phyloP scores from a whole-genome alignment of 2,329 filamentous ascomycete species.

The Byssochlamys sp. region DNA sequence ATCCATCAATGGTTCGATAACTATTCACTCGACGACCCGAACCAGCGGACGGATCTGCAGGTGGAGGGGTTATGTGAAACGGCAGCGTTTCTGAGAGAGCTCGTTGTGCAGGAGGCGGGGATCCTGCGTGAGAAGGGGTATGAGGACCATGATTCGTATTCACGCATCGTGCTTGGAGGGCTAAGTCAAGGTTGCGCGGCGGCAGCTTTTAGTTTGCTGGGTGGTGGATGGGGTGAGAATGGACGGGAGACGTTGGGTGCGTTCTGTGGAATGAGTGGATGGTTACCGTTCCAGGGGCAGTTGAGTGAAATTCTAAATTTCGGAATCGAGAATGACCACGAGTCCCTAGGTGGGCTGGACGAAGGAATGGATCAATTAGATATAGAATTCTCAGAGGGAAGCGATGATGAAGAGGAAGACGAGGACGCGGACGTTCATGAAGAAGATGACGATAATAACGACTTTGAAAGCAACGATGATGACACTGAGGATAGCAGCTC shows the following conservation, averaged over 20 bases:
- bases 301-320: slow-evolving; percentile 22
- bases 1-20: slow-evolving; percentile 47
- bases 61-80: slow-evolving; percentile 38
- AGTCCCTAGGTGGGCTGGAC: neutral
- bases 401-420: slow-evolving; percentile 5
- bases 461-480: neutral
- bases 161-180: slow-evolving; percentile 42
- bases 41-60: slow-evolving; percentile 35
- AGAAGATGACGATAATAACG: slow-evolving; percentile 9
- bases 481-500: neutral
- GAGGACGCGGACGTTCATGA: neutral
- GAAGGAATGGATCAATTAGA: neutral
- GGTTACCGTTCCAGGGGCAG: slow-evolving; percentile 30
- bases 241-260: slow-evolving; percentile 24
- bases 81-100: slow-evolving; percentile 20
- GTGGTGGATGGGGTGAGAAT: slow-evolving; percentile 17
- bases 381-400: slow-evolving; percentile 2
- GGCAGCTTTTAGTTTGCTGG: slow-evolving; percentile 35
- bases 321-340: neutral
- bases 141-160: slow-evolving; percentile 13
- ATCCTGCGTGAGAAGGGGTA: slow-evolving; percentile 4
- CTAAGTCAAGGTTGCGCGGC: slow-evolving; percentile 48
- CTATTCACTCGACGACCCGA: slow-evolving; percentile 32
- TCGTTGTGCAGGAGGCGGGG: slow-evolving; percentile 27
- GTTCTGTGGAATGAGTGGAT: slow-evolving; percentile 42